A percentile compares a stretch with the other conserved stretches of the same genome.
Evolutionary conservation across 2,329 filamentous ascomycete species (phyloP).

Genomic region (Furcasterigmium sp.): DNA sequence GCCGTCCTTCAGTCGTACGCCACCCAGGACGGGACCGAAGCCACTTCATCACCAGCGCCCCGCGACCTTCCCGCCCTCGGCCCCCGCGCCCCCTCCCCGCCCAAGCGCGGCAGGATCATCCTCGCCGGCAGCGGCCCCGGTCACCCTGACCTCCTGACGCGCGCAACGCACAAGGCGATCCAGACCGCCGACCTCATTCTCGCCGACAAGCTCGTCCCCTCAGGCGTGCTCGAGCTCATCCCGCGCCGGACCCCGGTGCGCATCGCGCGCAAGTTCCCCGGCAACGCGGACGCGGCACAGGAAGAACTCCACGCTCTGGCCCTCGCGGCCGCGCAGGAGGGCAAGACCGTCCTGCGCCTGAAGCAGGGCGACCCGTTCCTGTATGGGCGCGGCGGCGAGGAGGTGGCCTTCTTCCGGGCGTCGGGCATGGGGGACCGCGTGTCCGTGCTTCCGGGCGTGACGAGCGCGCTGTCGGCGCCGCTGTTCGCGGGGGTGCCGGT

Average conservation of each 20-base stretch:
- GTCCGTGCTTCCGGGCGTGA: slow-evolving; percentile 81
- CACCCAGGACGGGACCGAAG: background rate
- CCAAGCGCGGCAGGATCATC: slow-evolving; percentile 64
- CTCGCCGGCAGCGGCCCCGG: slow-evolving; percentile 90
- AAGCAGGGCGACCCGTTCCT: slow-evolving; percentile 98
- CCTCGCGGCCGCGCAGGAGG: slow-evolving; percentile 57
- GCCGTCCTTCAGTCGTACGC: slow-evolving; percentile 70
- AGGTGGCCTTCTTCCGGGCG: slow-evolving; percentile 75
- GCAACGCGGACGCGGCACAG: slow-evolving; percentile 91
- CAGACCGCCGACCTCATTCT: slow-evolving; percentile 71
- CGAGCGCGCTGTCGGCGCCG: slow-evolving; percentile 79
- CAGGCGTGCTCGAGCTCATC: slow-evolving; percentile 80
- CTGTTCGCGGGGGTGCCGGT: slow-evolving; percentile 83
- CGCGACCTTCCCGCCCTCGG: slow-evolving; percentile 10
- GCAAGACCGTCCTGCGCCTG: slow-evolving; percentile 77
- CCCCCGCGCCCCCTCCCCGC: slow-evolving; percentile 13
- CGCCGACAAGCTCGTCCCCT: slow-evolving; percentile 80
- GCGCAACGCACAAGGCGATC: slow-evolving; percentile 73
- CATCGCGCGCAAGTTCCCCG: slow-evolving; percentile 95
- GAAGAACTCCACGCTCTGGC: slow-evolving; percentile 81
- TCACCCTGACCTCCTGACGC: slow-evolving; percentile 85
- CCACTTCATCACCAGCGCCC: background rate
- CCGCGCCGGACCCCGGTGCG: slow-evolving; percentile 83
- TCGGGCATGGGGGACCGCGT: slow-evolving; percentile 61
- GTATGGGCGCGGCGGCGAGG: slow-evolving; percentile 91